Evolutionary conservation across 371 early-diverging fungal species (phyloP).

Genomic region (Mortierella sp.): DNA sequence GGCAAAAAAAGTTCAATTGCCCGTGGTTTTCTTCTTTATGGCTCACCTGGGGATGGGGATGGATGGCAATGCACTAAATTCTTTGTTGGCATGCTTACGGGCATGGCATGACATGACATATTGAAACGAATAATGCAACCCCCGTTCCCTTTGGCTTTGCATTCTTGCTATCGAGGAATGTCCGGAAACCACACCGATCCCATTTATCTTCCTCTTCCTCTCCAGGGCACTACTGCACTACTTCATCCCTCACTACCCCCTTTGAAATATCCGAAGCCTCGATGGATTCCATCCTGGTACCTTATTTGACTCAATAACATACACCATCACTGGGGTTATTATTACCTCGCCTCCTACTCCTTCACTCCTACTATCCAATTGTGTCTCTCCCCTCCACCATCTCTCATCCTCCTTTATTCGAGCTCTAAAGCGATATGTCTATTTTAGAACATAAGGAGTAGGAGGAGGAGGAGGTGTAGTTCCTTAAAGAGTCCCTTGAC

Average conservation of each 20-base stretch:
- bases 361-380: too few relatives aligned
- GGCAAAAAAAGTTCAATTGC: not conserved
- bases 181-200: not conserved
- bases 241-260: not conserved
- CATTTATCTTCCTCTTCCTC: not conserved
- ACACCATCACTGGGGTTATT: not conserved
- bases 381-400: too few relatives aligned
- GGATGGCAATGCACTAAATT: not conserved
- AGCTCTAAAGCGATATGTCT: not conserved
- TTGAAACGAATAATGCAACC: not conserved
- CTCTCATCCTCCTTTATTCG: not conserved
- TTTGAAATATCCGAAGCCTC: not conserved
- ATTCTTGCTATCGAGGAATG: not conserved
- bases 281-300: not conserved
- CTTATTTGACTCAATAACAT: not conserved
- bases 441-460: not conserved
- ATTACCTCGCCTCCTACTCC: not conserved
- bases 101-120: not conserved
- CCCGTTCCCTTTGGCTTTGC: not conserved
- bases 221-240: not conserved
- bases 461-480: not conserved
- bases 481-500: not conserved
- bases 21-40: not conserved
- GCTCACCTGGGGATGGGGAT: not conserved
- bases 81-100: not conserved